These are phyloP conservation scores for Ceraceosorus guamensis DNA, from an alignment of 1,284 basidiomycete genomes.

Conservation along the genomic window DNA sequence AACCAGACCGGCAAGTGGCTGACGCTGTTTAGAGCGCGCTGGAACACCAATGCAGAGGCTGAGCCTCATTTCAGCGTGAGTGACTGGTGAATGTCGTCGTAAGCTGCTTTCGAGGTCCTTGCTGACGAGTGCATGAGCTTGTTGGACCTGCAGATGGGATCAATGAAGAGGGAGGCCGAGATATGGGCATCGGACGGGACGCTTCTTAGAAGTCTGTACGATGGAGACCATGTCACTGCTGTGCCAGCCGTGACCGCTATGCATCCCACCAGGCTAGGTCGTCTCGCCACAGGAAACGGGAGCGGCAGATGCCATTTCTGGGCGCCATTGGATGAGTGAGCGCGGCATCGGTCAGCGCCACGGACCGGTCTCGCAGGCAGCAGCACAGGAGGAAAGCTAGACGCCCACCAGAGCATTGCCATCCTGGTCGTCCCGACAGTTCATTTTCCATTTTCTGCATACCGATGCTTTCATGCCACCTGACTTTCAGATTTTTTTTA, in stretches of 20 bases:
- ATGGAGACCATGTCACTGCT: slow-evolving; percentile 41
- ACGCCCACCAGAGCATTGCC: too few species aligned
- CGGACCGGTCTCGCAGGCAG: too few species aligned
- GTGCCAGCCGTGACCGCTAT: slow-evolving; percentile 41
- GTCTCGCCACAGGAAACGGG: slow-evolving; percentile 6
- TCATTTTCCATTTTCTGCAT: too few species aligned
- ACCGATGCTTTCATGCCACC: too few species aligned
- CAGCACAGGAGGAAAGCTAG: too few species aligned
- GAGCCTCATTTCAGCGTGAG: slow-evolving; percentile 34
- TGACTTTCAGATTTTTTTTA: too few species aligned
- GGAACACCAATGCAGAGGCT: slow-evolving; percentile 31
- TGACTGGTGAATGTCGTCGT: neutral
- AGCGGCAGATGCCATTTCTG: slow-evolving; percentile 10
- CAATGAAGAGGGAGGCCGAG: slow-evolving; percentile 40
- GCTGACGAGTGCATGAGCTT: neutral
- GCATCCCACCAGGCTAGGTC: slow-evolving; percentile 24
- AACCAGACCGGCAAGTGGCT: slow-evolving; percentile 48
- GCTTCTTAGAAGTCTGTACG: slow-evolving; percentile 31
- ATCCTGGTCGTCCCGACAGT: too few species aligned
- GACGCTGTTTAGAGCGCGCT: slow-evolving; percentile 42
- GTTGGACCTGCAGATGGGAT: slow-evolving; percentile 31
- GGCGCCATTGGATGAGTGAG: too few species aligned
- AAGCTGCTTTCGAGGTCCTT: too few species aligned
- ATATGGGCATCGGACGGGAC: slow-evolving; percentile 34
- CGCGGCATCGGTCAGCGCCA: too few species aligned